Base-by-base conservation (phyloP, 371 early-diverging fungal species). In the Zychaea mexicana region DNA sequence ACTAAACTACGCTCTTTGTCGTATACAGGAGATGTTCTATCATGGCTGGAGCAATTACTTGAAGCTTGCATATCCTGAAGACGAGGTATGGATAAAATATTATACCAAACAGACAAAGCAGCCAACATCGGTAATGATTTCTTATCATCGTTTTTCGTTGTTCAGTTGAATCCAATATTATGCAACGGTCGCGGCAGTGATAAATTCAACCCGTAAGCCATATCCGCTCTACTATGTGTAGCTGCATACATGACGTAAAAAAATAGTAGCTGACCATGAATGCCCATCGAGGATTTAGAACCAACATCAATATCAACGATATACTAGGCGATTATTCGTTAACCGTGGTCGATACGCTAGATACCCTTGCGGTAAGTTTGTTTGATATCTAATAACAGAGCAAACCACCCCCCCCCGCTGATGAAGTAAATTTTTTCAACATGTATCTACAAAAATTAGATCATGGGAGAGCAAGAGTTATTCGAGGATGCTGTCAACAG, bases 301-400 rank as follows among this genome's bases (percentile, higher is more conserved):
- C 71, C 21, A 86, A 89, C 57, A 84, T 85, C 58, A 79, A 87
- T 64, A 68, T 91, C 46, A 96, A 96, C 68, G 98, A 98, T 71
- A 94, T 97, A 3, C 74, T 96, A 31, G 98, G 97, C 2, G 92
- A 95, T 79, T 97, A 87, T 71, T 89, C 92, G 0, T 75, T 96
- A 33, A 97, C 98, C 8, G 73, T 98, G 33, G 87, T 98, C 3
- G 98, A 98, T 72, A 83, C 90, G 0, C 76, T 97, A 15, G 97
- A 97, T 66, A 90, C 94, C 5, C 77, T 97, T 52, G 94, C 92
- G 2, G 89, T 93, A 72, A 67, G 74, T 69, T 21, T 38, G 22
- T 36, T 10, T 36, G 15, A 10, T 1, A 1, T 36, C 36, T 36
- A 36, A 15, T 36, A 36, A 36, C 8, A 36, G 36, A n/a, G n/a